Evolutionary conservation across 495 filamentous ascomycete species (phyloP), one percentile per base, ranked within the genome.

Genomic region (Darksidea phi): DNA sequence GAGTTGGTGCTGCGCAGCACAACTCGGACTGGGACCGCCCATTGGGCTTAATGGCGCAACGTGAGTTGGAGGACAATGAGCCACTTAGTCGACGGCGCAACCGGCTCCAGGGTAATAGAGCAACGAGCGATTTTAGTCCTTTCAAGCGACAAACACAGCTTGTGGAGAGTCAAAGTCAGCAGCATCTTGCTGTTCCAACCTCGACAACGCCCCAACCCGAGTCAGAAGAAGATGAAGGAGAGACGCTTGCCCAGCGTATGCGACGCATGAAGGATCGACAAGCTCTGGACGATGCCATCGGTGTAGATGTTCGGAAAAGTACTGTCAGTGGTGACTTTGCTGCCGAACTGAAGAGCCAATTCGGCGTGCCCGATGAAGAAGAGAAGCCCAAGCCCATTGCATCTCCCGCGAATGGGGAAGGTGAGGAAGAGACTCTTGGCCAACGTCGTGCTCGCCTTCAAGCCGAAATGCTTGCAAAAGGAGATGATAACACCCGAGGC

Each of bases 41-140:
- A 0, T 69, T 92, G 20, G 94, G 94, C 13, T 75, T 98, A 18
- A 86, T 98, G 78, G 91, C 92, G 70, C 83, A 82, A 67, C 83
- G 88, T 8, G 84, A 95, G 53, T 74, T 93, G 62, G 94, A 98
- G 72, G 94, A 97, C 64, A 90, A 88, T 48, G 94, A 98, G 67
- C 91, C 94, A 6, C 75, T 98, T 42, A 91, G 89, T 64, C 77
- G 78, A 17, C 86, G 94, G 8, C 84, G 91, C 36, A 88, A 88
- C 26, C 79, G 94, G 62, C 78, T 98, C 15, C 81, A 84, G 54
- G 91, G 88, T 0, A 57, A 52, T 37, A 66, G 70, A 41, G 51
- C 4, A 32, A 32, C 38, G 1, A 49, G 59, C 38, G 64, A 61
- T n/a, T 51, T 57, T 25, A 73, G 66, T 47, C 69, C 71, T 1